A percentile compares a stretch with the other conserved stretches of the same genome.
phyloP scores from a whole-genome alignment of 2,329 filamentous ascomycete species.

The Amylocarpus encephaloides region DNA sequence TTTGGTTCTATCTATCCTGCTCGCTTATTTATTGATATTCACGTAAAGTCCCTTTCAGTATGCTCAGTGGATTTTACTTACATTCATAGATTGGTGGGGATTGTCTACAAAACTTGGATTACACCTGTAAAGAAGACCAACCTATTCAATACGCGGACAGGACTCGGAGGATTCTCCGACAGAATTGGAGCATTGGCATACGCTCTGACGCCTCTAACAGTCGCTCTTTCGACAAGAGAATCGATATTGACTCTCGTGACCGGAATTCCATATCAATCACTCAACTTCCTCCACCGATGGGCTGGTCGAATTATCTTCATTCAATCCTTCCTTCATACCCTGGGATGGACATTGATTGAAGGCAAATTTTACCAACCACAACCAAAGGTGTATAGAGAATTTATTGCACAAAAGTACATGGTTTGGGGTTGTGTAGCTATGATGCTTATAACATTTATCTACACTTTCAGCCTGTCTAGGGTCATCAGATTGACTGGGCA shows the following conservation, averaged over 20 bases:
- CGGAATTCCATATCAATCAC: constrained; percentile 68
- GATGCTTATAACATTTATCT: constrained; percentile 54
- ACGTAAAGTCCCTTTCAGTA: constrained; percentile 36
- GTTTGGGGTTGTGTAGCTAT: constrained; percentile 69
- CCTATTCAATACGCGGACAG: constrained; percentile 57
- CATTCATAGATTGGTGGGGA: constrained; percentile 48
- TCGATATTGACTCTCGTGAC: constrained; percentile 64
- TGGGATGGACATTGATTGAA: constrained; percentile 65
- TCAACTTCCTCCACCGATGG: constrained; percentile 75
- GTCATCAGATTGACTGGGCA: constrained; percentile 64
- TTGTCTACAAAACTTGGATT: constrained; percentile 62
- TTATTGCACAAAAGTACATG: constrained; percentile 60
- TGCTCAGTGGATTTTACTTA: neutral
- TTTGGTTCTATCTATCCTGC: constrained; percentile 49
- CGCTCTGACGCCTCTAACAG: constrained; percentile 64
- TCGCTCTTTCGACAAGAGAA: constrained; percentile 63
- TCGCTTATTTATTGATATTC: constrained; percentile 59
- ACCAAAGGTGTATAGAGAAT: constrained; percentile 49
- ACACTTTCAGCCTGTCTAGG: constrained; percentile 50
- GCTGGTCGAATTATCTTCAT: constrained; percentile 65
- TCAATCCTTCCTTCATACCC: constrained; percentile 62
- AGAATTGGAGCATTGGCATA: constrained; percentile 66
- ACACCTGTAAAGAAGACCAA: constrained; percentile 56
- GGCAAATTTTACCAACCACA: constrained; percentile 64
- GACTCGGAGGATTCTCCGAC: constrained; percentile 62